Base-by-base conservation (phyloP, 805 yeast genomes). In the Monosporozyma aquatica region DNA sequence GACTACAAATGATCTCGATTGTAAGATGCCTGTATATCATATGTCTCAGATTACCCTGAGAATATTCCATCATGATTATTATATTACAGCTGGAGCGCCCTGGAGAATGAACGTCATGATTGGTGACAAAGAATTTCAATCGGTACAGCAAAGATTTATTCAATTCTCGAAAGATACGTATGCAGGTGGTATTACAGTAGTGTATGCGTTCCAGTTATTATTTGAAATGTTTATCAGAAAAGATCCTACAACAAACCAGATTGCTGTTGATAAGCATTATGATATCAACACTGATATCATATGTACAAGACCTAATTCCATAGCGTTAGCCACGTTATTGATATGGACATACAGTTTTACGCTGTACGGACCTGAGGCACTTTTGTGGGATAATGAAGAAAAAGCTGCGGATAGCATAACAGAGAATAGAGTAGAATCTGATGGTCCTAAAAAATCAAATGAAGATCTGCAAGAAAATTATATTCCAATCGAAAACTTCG, bases 11-110 rank as follows among this genome's bases (percentile, higher is more conserved):
- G 42, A 43, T 20, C 20, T 17, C 21, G 40, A 43, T 38, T 80
- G 85, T 58, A 76, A 76, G 47, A 71, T 76, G 45, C 80, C 86
- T 0, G 74, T 79, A 41, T 82, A 77, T 59, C 89, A 85, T 55
- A 68, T 82, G 65, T 77, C 85, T 1, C 89, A 82, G 54, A 75
- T 83, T 13, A 74, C 78, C 36, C 72, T 85, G 56, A 75, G 84
- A 40, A 72, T 82, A 23, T 79, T 83, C 43, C 86, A 83, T 48
- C 80, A 82, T 59, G 95, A 86, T 59, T 76, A 83, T 44, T 82
- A 82, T 42, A 79, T 83, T 5, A 80, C 69, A 58, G 80, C 89
- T 2, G 95, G 95, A 1, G 83, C 87, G 6, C 92, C 92, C 1
- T 76, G 82, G 64, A 73, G 87, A 52, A 79, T 82, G 80, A 82